Percentiles rank a stretch among this genome's conserved stretches.
phyloP scores from a whole-genome alignment of 768 basidiomycete genomes.

The Collybia sordida region DNA sequence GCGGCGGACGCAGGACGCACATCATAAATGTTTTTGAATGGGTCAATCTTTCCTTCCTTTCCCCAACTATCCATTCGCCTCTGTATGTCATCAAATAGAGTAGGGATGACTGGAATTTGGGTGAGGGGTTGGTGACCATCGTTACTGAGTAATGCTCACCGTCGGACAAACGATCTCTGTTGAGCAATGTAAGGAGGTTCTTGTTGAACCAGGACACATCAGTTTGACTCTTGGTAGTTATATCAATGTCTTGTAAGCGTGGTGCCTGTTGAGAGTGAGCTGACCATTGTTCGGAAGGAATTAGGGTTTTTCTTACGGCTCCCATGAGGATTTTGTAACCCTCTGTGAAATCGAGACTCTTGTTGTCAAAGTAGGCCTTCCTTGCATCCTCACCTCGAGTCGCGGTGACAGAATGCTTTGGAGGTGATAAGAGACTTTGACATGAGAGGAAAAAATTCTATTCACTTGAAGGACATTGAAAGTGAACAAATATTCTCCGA shows the following conservation, averaged over 20 bases:
- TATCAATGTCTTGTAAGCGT: conserved; percentile 22
- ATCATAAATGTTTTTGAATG: conserved; percentile 22
- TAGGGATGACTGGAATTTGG: conserved; percentile 17
- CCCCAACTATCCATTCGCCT: conserved; percentile 22
- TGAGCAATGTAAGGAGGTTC: conserved; percentile 9
- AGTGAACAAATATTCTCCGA: not conserved
- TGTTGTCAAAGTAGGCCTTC: conserved; percentile 29
- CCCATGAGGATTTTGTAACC: conserved; percentile 35
- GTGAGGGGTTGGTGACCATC: not conserved
- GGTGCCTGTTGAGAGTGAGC: conserved; percentile 15
- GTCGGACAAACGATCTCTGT: conserved; percentile 12
- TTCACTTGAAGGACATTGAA: conserved; percentile 2
- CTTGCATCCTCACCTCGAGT: conserved; percentile 29
- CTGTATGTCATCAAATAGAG: conserved; percentile 22
- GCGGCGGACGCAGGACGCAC: conserved; percentile 14
- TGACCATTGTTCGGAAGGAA: not conserved
- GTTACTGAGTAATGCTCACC: not conserved
- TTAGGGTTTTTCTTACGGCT: conserved; percentile 15
- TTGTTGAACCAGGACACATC: conserved; percentile 21
- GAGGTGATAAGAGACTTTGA: not conserved
- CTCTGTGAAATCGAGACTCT: conserved; percentile 26
- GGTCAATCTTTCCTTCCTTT: conserved; percentile 18
- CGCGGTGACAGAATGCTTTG: conserved; percentile 23
- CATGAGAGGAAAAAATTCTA: not conserved
- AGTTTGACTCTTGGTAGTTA: conserved; percentile 7